Evolutionary conservation across 495 filamentous ascomycete species (phyloP).

Genomic region (Penicillium nucicola): DNA sequence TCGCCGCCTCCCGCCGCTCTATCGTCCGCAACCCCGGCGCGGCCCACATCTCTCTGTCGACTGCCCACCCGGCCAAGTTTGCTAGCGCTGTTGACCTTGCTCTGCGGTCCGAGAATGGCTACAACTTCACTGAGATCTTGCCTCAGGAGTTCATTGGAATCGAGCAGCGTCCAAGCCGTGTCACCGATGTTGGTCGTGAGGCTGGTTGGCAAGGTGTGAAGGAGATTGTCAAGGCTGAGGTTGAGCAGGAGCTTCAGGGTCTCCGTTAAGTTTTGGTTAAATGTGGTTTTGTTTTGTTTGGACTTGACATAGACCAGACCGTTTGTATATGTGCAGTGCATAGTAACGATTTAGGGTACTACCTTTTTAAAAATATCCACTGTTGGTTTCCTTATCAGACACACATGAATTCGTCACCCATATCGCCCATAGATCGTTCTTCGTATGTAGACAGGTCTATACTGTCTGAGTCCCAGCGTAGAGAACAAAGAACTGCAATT

Average conservation of each 20-base stretch:
- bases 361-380: too few species aligned
- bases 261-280: conserved; percentile 1
- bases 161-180: conserved; percentile 52
- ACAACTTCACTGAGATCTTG: conserved; percentile 70
- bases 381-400: too few species aligned
- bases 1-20: conserved; percentile 67
- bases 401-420: too few species aligned
- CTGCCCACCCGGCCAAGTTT: conserved; percentile 94
- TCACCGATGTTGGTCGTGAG: conserved; percentile 25
- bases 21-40: conserved; percentile 48
- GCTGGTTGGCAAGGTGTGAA: conserved; percentile 36
- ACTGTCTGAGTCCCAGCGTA: too few species aligned
- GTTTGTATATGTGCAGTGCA: too few species aligned
- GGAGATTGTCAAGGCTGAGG: conserved; percentile 38
- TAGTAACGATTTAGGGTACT: too few species aligned
- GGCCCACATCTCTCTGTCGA: conserved; percentile 77
- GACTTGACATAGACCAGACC: too few species aligned
- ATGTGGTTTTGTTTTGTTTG: too few species aligned
- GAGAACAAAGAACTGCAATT: too few species aligned
- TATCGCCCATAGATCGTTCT: too few species aligned
- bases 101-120: conserved; percentile 61
- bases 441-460: too few species aligned
- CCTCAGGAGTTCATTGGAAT: conserved; percentile 76
- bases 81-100: conserved; percentile 72
- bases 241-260: conserved; percentile 35